phyloP scores from a whole-genome alignment of 306 rosid species.

The Cucurbita maxima region DNA sequence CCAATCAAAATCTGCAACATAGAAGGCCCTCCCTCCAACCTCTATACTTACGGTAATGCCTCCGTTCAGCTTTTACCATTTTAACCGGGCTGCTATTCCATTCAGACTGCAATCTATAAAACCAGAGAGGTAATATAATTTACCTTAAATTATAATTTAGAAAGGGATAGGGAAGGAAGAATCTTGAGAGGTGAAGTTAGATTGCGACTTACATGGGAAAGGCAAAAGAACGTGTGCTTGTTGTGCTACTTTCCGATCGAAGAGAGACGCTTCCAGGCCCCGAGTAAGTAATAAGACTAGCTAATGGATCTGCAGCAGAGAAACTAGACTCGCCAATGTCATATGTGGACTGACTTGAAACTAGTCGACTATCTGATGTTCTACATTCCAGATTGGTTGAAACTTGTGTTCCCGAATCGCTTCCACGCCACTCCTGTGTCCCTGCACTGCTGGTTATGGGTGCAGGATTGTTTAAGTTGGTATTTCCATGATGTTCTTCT shows the following conservation, averaged over 20 bases:
- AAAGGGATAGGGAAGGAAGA: background rate
- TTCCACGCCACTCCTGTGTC: background rate
- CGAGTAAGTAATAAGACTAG: slow-evolving; percentile 41
- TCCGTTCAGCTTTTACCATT: slow-evolving; percentile 70
- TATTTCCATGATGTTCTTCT: slow-evolving; percentile 11
- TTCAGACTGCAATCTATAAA: slow-evolving; percentile 63
- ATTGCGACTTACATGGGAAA: slow-evolving; percentile 45
- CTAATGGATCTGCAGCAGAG: slow-evolving; percentile 31
- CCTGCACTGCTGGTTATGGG: background rate
- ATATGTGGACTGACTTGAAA: background rate
- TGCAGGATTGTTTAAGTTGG: background rate
- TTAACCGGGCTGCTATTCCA: slow-evolving; percentile 79
- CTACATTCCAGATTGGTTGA: background rate
- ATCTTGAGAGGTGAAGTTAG: background rate
- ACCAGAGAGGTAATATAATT: background rate
- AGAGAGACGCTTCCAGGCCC: slow-evolving; percentile 79
- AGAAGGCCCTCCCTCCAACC: slow-evolving; percentile 56
- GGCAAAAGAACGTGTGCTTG: slow-evolving; percentile 91
- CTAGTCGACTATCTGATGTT: background rate
- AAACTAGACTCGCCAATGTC: slow-evolving; percentile 31
- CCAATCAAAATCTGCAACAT: slow-evolving; percentile 77
- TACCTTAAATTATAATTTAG: background rate
- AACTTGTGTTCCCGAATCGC: background rate
- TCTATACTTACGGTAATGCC: slow-evolving; percentile 31
- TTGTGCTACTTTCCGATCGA: slow-evolving; percentile 87